phyloP scores from a whole-genome alignment of 208 protist genomes.

The Trypanosoma lewisi region DNA sequence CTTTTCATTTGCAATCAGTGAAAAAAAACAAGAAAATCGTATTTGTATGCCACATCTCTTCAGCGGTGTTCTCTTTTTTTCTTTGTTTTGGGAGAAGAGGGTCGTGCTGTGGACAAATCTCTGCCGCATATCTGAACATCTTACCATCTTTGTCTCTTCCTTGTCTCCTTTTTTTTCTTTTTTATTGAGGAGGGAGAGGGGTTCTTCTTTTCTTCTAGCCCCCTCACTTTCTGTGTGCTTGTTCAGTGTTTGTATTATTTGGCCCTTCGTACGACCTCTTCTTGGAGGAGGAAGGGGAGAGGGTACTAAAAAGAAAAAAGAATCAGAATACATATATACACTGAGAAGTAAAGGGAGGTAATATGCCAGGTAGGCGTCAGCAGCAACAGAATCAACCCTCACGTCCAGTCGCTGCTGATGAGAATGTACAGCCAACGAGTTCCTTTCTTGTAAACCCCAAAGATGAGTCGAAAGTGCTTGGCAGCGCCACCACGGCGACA shows the following conservation, averaged over 20 bases:
- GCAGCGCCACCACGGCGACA: neutral
- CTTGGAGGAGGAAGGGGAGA: neutral
- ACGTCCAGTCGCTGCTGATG: neutral
- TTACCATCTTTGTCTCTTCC: neutral
- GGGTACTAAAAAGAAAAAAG: neutral
- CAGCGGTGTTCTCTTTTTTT: neutral
- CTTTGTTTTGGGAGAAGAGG: neutral
- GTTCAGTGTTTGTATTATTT: too few relatives aligned
- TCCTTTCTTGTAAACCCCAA: neutral
- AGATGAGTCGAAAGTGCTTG: neutral
- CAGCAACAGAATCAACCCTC: neutral
- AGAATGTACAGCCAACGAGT: neutral
- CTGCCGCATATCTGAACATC: too few relatives aligned
- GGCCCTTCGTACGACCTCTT: too few relatives aligned
- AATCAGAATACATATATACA: neutral
- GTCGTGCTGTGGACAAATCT: too few relatives aligned
- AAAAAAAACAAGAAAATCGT: neutral
- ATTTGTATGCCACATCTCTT: too few relatives aligned
- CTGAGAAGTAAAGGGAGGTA: neutral
- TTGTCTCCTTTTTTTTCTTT: conserved; percentile 7
- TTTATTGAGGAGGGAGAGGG: neutral
- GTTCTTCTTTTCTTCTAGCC: neutral
- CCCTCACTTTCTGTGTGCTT: neutral
- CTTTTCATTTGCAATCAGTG: conserved; percentile 4
- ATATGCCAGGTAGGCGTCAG: neutral